Evolutionary conservation across 78 protist genomes (phyloP), one percentile per base, ranked within the genome.

Genomic region (Mastigamoeba balamuthi): DNA sequence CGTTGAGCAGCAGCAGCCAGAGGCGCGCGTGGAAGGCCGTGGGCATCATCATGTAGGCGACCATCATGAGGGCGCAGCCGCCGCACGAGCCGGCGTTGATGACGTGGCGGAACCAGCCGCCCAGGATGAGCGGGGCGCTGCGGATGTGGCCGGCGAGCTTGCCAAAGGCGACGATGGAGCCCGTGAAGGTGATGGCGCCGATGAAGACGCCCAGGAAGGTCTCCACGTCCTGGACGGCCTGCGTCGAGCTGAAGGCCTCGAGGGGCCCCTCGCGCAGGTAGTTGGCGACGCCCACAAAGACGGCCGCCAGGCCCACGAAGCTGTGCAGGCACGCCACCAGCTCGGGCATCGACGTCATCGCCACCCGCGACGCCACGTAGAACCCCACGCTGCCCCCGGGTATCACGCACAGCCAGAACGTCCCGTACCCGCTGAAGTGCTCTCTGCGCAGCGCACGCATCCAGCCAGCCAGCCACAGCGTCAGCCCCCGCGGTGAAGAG

Each of bases 111-210:
- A 4, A 27, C 58, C 58, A 48, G 17, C 58, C 58, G 29, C 35
- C 33, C 0, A 74, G 3, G 66, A 69, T 5, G 77, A 40, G 72
- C 4, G 81, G 58, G 58, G 1, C 3, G 4, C 70, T 52, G 40
- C 64, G 72, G 52, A 89, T 78, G 6, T 28, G 27, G 33, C 95
- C 97, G 44, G 74, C 71, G 10, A 96, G 91, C 79, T 97, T 97
- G 40, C 81, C 91, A 75, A 35, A 95, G n/a, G 99, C 99, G 25
- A 90, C 76, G 3, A 94, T 0, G 4, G 97, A 93, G 37, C 99
- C 99, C 0, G 92, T 77, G 72, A 91, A 84, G 39, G 97, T 93
- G 77, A 93, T 64, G 73, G 88, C 91, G 30, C 95, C 95, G 66
- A 88, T 88, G 25, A 86, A 44, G 2, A 90, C 68, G 65, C 93